Evolutionary conservation across 2,329 filamentous ascomycete species (phyloP).

Genomic region (Penicillium fuscoglaucum): DNA sequence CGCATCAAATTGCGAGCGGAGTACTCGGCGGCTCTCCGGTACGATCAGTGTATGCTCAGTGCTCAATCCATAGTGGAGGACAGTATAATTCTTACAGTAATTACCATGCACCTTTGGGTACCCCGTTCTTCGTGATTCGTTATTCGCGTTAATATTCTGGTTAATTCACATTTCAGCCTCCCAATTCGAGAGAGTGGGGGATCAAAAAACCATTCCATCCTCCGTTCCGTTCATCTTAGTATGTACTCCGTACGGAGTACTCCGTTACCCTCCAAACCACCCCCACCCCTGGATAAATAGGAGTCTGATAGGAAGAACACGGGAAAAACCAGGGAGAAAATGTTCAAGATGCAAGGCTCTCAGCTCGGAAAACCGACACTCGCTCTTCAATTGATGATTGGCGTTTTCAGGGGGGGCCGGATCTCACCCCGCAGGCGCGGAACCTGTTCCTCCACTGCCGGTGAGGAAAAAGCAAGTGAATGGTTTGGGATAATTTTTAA

Average conservation of each 20-base stretch:
- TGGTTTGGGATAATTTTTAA: background rate
- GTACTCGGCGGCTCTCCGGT: conserved; percentile 25
- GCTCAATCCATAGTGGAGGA: background rate
- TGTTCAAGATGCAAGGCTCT: conserved; percentile 31
- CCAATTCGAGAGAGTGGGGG: background rate
- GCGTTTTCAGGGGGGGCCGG: conserved; percentile 10
- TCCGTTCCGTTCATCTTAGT: too few species aligned
- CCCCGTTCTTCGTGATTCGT: background rate
- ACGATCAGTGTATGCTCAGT: background rate
- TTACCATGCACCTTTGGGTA: background rate
- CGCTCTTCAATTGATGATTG: conserved; percentile 28
- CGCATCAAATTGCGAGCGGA: conserved; percentile 13
- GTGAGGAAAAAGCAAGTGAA: conserved; percentile 22
- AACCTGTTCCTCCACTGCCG: conserved; percentile 28
- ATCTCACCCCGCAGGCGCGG: conserved; percentile 32
- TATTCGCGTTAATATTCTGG: background rate
- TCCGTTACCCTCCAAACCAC: background rate
- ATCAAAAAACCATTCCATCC: background rate
- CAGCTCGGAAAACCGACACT: conserved; percentile 28
- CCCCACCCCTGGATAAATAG: background rate
- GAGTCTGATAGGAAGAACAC: conserved; percentile 21
- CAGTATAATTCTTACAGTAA: background rate
- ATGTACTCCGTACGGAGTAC: background rate
- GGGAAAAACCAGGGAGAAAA: conserved; percentile 21
- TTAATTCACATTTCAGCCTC: conserved; percentile 1